Conservation (phyloP, 192 early-diverging fungal species). For the Linnemannia zychae region DNA sequence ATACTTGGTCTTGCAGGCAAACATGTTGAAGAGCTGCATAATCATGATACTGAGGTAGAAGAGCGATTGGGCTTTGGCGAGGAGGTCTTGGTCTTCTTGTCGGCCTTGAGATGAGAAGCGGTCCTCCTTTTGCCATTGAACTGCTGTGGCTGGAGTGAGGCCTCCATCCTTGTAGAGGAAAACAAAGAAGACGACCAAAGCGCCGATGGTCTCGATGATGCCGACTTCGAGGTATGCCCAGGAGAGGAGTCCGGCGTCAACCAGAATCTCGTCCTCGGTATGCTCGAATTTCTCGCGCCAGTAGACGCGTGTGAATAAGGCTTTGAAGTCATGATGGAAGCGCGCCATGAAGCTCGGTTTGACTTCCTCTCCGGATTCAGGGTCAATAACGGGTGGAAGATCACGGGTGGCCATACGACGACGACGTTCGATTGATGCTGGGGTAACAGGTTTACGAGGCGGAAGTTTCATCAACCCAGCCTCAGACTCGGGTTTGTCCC, state of each 20-base stretch:
- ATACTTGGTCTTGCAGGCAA: slow-evolving; percentile 89
- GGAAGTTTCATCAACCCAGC: slow-evolving; percentile 88
- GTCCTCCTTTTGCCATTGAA: slow-evolving; percentile 66
- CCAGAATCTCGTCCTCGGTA: slow-evolving; percentile 86
- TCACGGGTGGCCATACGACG: slow-evolving; percentile 66
- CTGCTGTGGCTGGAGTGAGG: slow-evolving; percentile 75
- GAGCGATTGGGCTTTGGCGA: slow-evolving; percentile 84
- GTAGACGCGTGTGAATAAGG: slow-evolving; percentile 66
- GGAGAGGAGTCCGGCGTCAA: slow-evolving; percentile 82
- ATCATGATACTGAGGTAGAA: slow-evolving; percentile 84
- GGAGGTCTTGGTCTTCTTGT: slow-evolving; percentile 59
- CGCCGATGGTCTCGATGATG: slow-evolving; percentile 80
- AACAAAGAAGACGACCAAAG: slow-evolving; percentile 81
- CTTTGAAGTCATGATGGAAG: slow-evolving; percentile 44
- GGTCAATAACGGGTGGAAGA: slow-evolving; percentile 60
- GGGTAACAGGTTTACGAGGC: slow-evolving; percentile 90
- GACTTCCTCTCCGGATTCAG: slow-evolving; percentile 62
- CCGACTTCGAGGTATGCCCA: slow-evolving; percentile 93
- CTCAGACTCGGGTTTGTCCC: slow-evolving; percentile 87
- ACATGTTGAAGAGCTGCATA: slow-evolving; percentile 94
- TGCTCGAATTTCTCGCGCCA: slow-evolving; percentile 76
- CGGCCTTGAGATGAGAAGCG: slow-evolving; percentile 58
- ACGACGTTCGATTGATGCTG: slow-evolving; percentile 76
- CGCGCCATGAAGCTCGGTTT: slow-evolving; percentile 38
- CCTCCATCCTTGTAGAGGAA: slow-evolving; percentile 73